Base-by-base conservation (phyloP, 495 filamentous ascomycete genomes). In the Penicillium dipodomyicola region DNA sequence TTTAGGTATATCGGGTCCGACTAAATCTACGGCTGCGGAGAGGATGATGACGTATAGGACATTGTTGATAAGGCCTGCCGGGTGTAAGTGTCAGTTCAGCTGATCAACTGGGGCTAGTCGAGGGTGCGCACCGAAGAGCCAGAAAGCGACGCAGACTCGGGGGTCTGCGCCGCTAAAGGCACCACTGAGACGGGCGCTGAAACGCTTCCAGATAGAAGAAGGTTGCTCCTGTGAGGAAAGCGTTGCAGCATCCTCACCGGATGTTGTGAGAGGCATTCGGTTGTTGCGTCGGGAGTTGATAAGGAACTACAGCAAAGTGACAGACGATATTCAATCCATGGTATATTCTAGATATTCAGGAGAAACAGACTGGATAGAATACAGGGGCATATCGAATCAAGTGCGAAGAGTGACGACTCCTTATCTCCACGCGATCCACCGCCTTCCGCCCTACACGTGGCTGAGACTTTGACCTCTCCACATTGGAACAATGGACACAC, bases 31-130 rank as follows among this genome's bases (percentile, higher is more conserved):
- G 20, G 94, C 93, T n/a, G 94, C 88, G 14, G 92, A 92, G 62
- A 98, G 85, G 70, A 98, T 90, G 69, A 98, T 88, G 32, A 98
- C 92, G 69, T 97, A 98, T 72, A 96, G 88, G 66, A 98, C 88
- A 76, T 97, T 97, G 73, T 98, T 98, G 69, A 98, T 90, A 6
- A 96, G 78, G 52, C 94, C 93, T 97, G 58, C 29, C 19, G 29
- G 23, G 9, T 10, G 14, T 23, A 32, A n/a, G n/a, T 27, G 19
- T 41, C n/a, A 39, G 49, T n/a, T 17, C 0, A 22, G 14, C 12
- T 37, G 12, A 44, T 45, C 42, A 29, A 30, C 44, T 27, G 14
- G 12, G 29, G 14, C n/a, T 22, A 1, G 11, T 43, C 17, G 25
- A 32, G 39, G 15, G 19, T 37, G 56, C 78, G 57, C 76, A 96